phyloP scores from a whole-genome alignment of 179 eudicot species.

The Silene vulgaris region DNA sequence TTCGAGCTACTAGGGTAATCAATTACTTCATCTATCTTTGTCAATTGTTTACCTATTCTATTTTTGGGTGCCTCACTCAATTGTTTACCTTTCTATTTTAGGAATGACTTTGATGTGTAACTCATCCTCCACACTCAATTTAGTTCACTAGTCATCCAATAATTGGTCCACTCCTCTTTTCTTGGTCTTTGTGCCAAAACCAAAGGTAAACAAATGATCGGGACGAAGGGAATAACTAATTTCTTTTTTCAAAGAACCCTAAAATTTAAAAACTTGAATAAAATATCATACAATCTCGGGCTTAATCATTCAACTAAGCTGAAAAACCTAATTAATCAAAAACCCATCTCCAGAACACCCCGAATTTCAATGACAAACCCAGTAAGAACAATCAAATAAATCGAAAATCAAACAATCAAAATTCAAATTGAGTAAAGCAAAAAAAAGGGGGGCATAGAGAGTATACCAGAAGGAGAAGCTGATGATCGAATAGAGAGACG shows the following conservation, averaged over 20 bases:
- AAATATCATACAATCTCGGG: background rate
- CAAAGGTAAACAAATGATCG: no score
- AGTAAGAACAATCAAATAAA: background rate
- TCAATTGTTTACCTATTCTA: no score
- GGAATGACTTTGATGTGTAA: no score
- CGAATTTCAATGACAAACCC: background rate
- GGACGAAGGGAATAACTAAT: no score
- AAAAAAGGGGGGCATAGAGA: background rate
- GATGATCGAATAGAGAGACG: conserved; percentile 53
- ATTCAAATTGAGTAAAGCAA: background rate
- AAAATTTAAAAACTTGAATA: no score
- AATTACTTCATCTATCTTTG: no score
- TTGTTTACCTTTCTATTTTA: no score
- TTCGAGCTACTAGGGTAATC: background rate
- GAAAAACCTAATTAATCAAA: background rate
- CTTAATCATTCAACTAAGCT: background rate
- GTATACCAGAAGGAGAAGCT: conserved; percentile 45
- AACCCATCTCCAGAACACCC: background rate
- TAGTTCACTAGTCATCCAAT: no score
- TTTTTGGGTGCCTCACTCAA: no score
- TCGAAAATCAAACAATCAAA: background rate
- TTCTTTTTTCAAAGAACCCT: background rate
- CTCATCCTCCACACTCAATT: no score
- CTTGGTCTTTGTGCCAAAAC: no score
- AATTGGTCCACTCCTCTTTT: no score